Base-by-base conservation (phyloP, 2,329 filamentous ascomycete genomes). In the Talaromyces albobiverticillius region DNA sequence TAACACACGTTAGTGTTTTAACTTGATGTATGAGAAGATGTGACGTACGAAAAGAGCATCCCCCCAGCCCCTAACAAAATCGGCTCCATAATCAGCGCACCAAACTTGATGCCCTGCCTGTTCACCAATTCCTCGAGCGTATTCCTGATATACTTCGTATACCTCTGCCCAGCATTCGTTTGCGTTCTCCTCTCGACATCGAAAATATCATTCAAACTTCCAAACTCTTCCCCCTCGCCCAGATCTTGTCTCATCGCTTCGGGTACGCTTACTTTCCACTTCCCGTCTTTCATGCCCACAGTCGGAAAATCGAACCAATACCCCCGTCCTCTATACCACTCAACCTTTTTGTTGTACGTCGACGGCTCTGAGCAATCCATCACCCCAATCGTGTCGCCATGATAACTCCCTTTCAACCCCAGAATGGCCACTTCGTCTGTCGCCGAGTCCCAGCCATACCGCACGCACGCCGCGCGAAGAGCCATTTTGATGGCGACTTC, bases 401-500 rank as follows among this genome's bases (percentile, higher is more conserved):
- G 90, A 62, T 95, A 95, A 60, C 87, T 88, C 0, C 89, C 89
- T 65, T 86, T 88, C 9, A 95, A 73, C 0, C 90, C 90, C 3
- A 95, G 67, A 2, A 94, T 82, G 3, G 82, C 82, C 10, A 92
- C 76, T 8, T 80, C 68, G 46, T 83, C 79, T 1, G 79, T 73
- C 13, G 74, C 75, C 16, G 79, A 73, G 36, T 79, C 74, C 85
- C 86, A 90, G 9, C 79, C 81, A 59, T 91, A 91, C 8, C 87
- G 78, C 38, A 80, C 71, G 43, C 82, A 80, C 0, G 88, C 74
- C 0, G 89, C 89, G 4, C 88, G 80, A 0, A 95, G 75, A 0
- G 81, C 89, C 90, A 95, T 95, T 67, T 95, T 95, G 41, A 92
- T 77, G 0, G 88, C 90, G 1, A 93, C 89, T 68, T 95, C 90